Percentiles rank a stretch among this genome's conserved stretches.
Evolutionary conservation across 169 alveolate species (phyloP).

Genomic region (Plasmodium gonderi): DNA sequence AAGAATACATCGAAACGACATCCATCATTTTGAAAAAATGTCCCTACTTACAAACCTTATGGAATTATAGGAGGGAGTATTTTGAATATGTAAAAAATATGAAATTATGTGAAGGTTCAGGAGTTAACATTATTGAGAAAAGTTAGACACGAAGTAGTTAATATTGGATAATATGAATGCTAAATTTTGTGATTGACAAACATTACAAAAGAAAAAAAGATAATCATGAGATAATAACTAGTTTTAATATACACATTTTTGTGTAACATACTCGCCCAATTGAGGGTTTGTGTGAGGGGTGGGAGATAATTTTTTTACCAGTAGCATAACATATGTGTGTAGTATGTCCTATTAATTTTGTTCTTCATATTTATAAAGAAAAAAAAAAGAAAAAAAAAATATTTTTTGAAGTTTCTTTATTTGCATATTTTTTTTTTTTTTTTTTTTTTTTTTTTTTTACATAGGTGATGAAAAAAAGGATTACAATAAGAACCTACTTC

Average conservation of each 20-base stretch:
- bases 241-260: neutral
- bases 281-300: neutral
- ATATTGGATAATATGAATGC: neutral
- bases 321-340: neutral
- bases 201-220: neutral
- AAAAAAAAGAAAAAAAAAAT: too few species aligned
- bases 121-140: neutral
- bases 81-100: constrained; percentile 32
- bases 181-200: neutral
- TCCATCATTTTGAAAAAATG: constrained; percentile 43
- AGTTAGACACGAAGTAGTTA: neutral
- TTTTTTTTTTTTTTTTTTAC: neutral
- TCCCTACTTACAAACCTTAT: constrained; percentile 53
- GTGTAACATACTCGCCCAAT: neutral
- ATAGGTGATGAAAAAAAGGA: constrained; percentile 6
- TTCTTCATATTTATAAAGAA: neutral
- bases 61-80: constrained; percentile 71
- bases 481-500: neutral
- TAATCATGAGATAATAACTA: neutral
- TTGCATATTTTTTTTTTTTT: neutral
- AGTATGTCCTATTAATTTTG: neutral
- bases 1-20: constrained; percentile 36
- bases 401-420: neutral
- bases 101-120: neutral
- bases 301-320: neutral